These are phyloP conservation scores for Colletotrichum sp. DNA, from an alignment of 2,329 filamentous ascomycete species.

Conservation along the genomic window DNA sequence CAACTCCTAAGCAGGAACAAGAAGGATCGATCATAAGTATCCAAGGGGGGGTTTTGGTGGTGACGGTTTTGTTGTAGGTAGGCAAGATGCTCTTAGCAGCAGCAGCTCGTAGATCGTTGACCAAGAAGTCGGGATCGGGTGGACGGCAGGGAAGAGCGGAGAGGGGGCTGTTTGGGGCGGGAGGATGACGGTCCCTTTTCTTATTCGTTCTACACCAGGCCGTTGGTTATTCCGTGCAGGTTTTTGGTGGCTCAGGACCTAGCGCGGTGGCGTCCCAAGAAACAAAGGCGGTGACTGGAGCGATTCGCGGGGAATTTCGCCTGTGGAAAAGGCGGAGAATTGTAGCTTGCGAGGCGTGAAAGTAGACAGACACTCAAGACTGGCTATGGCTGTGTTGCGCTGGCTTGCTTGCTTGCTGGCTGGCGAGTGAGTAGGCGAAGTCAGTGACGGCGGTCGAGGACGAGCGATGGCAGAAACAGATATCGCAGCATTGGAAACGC, in stretches of 20 bases:
- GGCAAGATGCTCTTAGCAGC: neutral
- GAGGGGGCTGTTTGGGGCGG: constrained; percentile 7
- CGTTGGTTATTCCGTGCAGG: constrained; percentile 20
- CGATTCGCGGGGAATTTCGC: constrained; percentile 22
- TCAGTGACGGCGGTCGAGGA: constrained; percentile 14
- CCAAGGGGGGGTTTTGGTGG: neutral
- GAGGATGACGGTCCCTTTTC: constrained; percentile 19
- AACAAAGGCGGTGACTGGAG: constrained; percentile 26
- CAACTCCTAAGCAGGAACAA: neutral
- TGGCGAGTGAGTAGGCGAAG: neutral
- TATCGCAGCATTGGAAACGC: constrained; percentile 18
- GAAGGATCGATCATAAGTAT: constrained; percentile 12
- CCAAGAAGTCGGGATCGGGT: constrained; percentile 13
- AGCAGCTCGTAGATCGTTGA: constrained; percentile 11
- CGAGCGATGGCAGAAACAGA: constrained; percentile 6
- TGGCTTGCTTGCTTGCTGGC: neutral
- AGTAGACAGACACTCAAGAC: constrained; percentile 8
- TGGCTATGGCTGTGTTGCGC: neutral
- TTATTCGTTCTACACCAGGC: constrained; percentile 21
- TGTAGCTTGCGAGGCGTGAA: constrained; percentile 9
- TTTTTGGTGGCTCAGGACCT: constrained; percentile 22
- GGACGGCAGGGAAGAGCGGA: neutral
- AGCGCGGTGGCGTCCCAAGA: constrained; percentile 23
- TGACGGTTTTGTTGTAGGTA: neutral
- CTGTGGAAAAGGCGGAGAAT: constrained; percentile 8